Evolutionary conservation across 2,329 filamentous ascomycete species (phyloP).

Genomic region (Cytospora piceicola): DNA sequence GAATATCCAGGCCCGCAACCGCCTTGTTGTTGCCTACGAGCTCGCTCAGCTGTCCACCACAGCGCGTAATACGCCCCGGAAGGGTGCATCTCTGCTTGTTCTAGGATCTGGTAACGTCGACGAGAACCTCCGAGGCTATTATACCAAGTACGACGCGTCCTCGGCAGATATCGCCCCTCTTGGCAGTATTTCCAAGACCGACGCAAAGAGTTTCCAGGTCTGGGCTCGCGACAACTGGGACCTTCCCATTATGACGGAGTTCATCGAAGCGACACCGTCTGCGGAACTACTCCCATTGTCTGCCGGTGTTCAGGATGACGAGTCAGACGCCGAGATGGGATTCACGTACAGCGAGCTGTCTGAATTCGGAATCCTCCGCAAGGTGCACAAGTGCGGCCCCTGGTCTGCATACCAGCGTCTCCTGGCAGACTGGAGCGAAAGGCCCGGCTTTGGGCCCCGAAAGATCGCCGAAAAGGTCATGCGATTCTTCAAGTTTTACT

Average conservation of each 20-base stretch:
- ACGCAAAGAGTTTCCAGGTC: slow-evolving; percentile 66
- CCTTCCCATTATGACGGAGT: slow-evolving; percentile 65
- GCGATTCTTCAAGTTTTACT: slow-evolving; percentile 54
- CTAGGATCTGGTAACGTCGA: slow-evolving; percentile 67
- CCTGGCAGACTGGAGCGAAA: slow-evolving; percentile 44
- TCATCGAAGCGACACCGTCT: slow-evolving; percentile 62
- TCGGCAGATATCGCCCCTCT: slow-evolving; percentile 62
- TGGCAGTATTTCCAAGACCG: slow-evolving; percentile 60
- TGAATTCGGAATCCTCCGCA: slow-evolving; percentile 45
- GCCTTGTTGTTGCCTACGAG: slow-evolving; percentile 68
- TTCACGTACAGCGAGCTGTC: slow-evolving; percentile 48
- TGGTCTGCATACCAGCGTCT: slow-evolving; percentile 46
- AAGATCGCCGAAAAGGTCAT: slow-evolving; percentile 50
- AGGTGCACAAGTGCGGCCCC: slow-evolving; percentile 47
- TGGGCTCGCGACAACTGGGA: slow-evolving; percentile 61
- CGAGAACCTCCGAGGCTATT: slow-evolving; percentile 54
- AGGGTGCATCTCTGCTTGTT: slow-evolving; percentile 62
- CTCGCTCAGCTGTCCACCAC: slow-evolving; percentile 65
- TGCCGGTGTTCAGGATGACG: slow-evolving; percentile 45
- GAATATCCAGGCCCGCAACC: slow-evolving; percentile 67
- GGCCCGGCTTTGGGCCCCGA: slow-evolving; percentile 37
- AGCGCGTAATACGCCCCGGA: slow-evolving; percentile 55
- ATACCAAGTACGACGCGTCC: slow-evolving; percentile 67
- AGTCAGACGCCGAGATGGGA: slow-evolving; percentile 48
- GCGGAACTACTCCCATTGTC: slow-evolving; percentile 54